Conservation (phyloP, 2,329 filamentous ascomycete species). For the Coniochaeta sp. region DNA sequence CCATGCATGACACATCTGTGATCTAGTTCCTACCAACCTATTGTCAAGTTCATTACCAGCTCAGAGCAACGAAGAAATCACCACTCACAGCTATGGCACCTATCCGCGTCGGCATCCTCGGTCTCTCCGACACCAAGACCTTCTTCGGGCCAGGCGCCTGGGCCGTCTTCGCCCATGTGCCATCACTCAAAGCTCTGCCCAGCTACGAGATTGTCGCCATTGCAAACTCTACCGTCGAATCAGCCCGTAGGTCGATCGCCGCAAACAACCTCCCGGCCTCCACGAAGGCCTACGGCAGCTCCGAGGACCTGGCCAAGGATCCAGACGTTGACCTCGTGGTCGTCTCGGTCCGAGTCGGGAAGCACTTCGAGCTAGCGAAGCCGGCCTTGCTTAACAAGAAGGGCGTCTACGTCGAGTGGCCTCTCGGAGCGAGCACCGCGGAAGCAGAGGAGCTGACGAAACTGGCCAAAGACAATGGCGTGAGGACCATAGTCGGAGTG, state of each 20-base stretch:
- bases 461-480: conserved; percentile 29
- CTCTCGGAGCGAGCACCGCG: conserved; percentile 29
- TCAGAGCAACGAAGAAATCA: background rate
- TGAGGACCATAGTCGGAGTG: conserved; percentile 37
- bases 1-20: too few species aligned
- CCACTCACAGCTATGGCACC: conserved; percentile 14
- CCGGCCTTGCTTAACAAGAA: conserved; percentile 36
- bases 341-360: conserved; percentile 32
- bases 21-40: too few species aligned
- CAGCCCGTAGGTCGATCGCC: conserved; percentile 32
- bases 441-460: conserved; percentile 33
- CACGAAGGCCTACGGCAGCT: conserved; percentile 34
- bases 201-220: conserved; percentile 41
- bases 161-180: conserved; percentile 28
- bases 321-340: conserved; percentile 39
- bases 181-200: conserved; percentile 20
- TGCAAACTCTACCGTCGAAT: conserved; percentile 36
- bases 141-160: conserved; percentile 17
- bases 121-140: conserved; percentile 8
- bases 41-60: background rate
- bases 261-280: conserved; percentile 25
- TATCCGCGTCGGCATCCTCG: conserved; percentile 18
- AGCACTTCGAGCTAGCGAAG: conserved; percentile 31
- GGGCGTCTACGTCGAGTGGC: conserved; percentile 43
- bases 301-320: conserved; percentile 34